Evolutionary conservation across 2,329 filamentous ascomycete genomes (phyloP), one percentile per base, ranked within the genome.

Genomic region (Xylariaceae sp.): DNA sequence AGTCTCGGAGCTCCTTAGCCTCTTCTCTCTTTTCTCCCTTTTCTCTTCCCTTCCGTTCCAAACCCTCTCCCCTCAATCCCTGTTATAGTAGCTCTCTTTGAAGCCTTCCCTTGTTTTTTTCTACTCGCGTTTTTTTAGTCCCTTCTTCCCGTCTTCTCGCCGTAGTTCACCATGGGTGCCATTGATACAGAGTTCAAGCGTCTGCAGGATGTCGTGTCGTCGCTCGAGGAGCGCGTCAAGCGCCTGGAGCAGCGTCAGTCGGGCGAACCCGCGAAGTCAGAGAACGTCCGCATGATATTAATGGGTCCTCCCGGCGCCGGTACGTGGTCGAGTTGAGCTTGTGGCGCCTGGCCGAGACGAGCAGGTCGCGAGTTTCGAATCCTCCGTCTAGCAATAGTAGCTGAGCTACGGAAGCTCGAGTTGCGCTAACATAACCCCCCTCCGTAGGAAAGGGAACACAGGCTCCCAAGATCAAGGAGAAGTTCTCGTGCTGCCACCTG

Each of bases 291-390:
- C 78, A 96, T 99, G 89, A 92, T 99, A 71, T 81, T 99, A 72
- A 97, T 99, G 80, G 94, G 94, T 44, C 94, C 94, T 74, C 94
- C 94, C 59, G 94, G 94, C 76, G 94, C 94, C 77, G 94, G 94
- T 97, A 85, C 70, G 89, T 80, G 45, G 61, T 23, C 62, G 34
- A 56, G 52, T 59, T 39, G 59, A 65, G 23, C 44, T 53, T 51
- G 39, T 13, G 45, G 57, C 23, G 55, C 50, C 44, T 53, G 37
- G 44, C 30, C n/a, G 39, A 44, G 51, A 49, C 37, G 6, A 39
- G 35, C 35, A 13, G 30, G 48, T 52, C 35, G 18, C 23, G 53
- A 57, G 54, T 42, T 44, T 49, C 45, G 8, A 6, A 15, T 45
- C n/a, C 13, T n/a, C 5, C 3, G 11, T 15, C 42, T 45, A 9